A percentile compares a stretch with the other conserved stretches of the same genome.
These are phyloP conservation scores for Ascoidea tarda DNA, from an alignment of 805 yeast genomes.

Conservation along the genomic window DNA sequence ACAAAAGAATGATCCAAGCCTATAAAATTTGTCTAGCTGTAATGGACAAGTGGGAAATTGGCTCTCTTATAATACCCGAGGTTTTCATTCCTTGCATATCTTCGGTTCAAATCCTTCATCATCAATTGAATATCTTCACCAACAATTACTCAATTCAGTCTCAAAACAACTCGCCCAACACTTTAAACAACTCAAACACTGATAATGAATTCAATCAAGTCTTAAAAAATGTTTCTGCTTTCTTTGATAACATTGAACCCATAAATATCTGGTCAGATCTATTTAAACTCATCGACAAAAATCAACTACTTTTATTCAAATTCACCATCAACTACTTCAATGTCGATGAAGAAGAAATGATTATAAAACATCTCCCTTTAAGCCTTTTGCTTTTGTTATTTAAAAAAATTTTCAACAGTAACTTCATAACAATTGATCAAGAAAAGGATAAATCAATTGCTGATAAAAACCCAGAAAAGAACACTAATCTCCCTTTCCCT, in stretches of 20 bases:
- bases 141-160: too few species aligned
- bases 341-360: conserved; percentile 80
- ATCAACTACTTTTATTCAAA: conserved; percentile 31
- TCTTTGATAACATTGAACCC: conserved; percentile 83
- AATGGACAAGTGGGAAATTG: conserved; percentile 93
- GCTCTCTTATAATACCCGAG: conserved; percentile 55
- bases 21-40: conserved; percentile 56
- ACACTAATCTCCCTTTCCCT: background rate
- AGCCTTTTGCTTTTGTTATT: conserved; percentile 36
- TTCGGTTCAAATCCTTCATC: conserved; percentile 22
- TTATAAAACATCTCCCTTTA: conserved; percentile 61
- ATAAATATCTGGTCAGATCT: conserved; percentile 61
- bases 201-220: conserved; percentile 27
- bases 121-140: background rate
- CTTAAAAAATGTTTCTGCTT: conserved; percentile 42
- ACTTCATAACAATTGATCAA: background rate
- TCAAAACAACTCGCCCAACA: background rate
- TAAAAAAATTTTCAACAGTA: conserved; percentile 9
- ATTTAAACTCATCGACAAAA: conserved; percentile 15
- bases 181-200: background rate
- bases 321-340: conserved; percentile 56
- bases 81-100: conserved; percentile 52
- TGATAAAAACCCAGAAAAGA: background rate
- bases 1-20: conserved; percentile 29
- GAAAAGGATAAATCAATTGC: background rate